Evolutionary conservation across 2,329 filamentous ascomycete species (phyloP), one percentile per base, ranked within the genome.

Genomic region (Myrmaecium sp.): DNA sequence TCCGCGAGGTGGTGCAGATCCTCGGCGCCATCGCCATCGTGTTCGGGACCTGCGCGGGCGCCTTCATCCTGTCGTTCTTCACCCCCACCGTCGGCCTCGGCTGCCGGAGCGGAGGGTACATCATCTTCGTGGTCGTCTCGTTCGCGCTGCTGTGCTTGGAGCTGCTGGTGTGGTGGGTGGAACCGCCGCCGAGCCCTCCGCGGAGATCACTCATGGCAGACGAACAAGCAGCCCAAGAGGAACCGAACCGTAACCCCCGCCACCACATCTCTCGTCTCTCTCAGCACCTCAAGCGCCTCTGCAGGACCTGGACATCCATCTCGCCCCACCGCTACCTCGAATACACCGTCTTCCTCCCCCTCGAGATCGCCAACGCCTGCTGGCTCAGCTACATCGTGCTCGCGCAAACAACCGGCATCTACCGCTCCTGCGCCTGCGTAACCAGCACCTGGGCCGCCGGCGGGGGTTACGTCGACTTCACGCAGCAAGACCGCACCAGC

Each of bases 71-170:
- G 11, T 54, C 49, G 6, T 60, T 41, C 33, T 55, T 49, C 33
- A 60, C 57, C 0, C 58, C 58, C 0, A 60, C 57, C 1, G 54
- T 60, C 1, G 57, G 58, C 1, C 39, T 60, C 1, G 55, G 55
- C 0, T 58, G 47, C 23, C 40, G 48, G 5, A 34, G 51, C 20
- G 55, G 55, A 2, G 55, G 54, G 3, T 61, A 60, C 30, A 43
- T 51, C n/a, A 44, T 60, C 10, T 60, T 56, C 30, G 42, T 46
- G 14, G 23, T 38, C 12, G 28, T 51, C 3, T 37, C 47, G 5
- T 29, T 47, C 0, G 40, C 43, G 0, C 35, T 55, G 3, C 36
- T 59, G n/a, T 27, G 54, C 10, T 28, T 49, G 2, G 55, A 59
- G 24, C 46, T 55, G 33, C 18, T 37, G 2, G 40, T 53, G 0